Percentiles rank a stretch among this genome's conserved stretches.
Evolutionary conservation across 805 yeast genomes (phyloP).

Genomic region (Naumovozyma baii): DNA sequence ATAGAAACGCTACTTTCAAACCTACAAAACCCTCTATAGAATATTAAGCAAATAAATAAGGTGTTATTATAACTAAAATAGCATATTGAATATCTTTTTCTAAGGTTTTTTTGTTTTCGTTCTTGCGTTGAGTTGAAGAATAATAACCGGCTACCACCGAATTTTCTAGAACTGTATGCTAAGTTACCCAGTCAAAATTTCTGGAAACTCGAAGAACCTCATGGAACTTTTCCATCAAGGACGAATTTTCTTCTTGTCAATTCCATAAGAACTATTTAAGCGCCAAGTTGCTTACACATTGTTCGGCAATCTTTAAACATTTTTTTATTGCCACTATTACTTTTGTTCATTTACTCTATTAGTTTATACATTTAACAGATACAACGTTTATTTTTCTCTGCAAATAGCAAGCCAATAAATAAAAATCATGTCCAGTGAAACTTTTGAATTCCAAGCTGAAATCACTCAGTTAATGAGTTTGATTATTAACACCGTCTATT

Average conservation of each 20-base stretch:
- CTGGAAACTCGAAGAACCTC: background rate
- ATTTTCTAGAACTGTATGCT: background rate
- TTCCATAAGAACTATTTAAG: background rate
- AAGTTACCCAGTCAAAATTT: background rate
- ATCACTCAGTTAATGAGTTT: conserved; percentile 99
- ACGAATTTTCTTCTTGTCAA: background rate
- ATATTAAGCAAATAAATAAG: too few species aligned
- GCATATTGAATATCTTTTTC: too few species aligned
- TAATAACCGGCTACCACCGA: too few species aligned
- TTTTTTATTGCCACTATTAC: too few species aligned
- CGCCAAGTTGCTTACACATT: too few species aligned
- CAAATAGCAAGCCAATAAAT: background rate
- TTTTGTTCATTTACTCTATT: too few species aligned
- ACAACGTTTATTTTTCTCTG: too few species aligned
- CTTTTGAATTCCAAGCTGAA: conserved; percentile 99
- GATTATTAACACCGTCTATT: conserved; percentile 98
- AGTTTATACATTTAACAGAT: too few species aligned
- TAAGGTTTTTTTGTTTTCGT: too few species aligned
- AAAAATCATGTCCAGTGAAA: conserved; percentile 51
- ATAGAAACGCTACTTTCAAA: conserved; percentile 32
- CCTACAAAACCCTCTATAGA: background rate
- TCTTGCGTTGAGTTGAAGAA: too few species aligned
- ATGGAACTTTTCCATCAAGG: background rate
- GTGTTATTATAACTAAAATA: too few species aligned
- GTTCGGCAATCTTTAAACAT: too few species aligned